Evolutionary conservation across 805 yeast genomes (phyloP).

Genomic region (Ogataea henricii): DNA sequence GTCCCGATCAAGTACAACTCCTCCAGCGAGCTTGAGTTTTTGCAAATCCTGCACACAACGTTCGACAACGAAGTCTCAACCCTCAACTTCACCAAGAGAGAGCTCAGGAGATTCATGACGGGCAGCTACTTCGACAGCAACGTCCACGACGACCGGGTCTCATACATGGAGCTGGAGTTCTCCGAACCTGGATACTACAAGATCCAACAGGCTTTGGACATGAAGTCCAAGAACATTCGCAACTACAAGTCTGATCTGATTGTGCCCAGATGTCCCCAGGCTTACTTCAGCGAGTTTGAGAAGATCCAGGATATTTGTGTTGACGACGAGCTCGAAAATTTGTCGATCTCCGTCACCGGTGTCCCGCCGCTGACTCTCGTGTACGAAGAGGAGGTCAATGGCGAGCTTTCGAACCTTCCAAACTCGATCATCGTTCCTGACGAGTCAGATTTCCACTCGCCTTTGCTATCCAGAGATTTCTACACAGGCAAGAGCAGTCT

Average conservation of each 20-base stretch:
- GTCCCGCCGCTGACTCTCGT: constrained; percentile 73
- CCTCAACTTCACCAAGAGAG: constrained; percentile 57
- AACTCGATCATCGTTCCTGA: constrained; percentile 44
- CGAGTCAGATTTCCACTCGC: constrained; percentile 46
- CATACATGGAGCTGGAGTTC: constrained; percentile 67
- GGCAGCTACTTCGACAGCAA: constrained; percentile 29
- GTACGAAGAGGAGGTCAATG: constrained; percentile 50
- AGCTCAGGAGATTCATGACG: constrained; percentile 44
- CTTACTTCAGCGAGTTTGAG: constrained; percentile 46
- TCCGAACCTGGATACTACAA: constrained; percentile 75
- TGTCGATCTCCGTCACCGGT: constrained; percentile 61
- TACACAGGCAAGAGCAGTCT: constrained; percentile 26
- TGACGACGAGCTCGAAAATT: constrained; percentile 51
- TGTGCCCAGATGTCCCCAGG: constrained; percentile 79
- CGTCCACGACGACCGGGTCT: constrained; percentile 42
- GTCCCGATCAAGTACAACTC: constrained; percentile 83
- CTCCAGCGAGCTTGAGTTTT: constrained; percentile 64
- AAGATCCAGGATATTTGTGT: constrained; percentile 57
- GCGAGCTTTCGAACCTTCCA: constrained; percentile 31
- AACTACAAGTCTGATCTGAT: constrained; percentile 61
- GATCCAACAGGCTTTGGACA: constrained; percentile 66
- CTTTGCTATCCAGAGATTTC: constrained; percentile 41
- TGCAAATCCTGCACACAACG: constrained; percentile 65
- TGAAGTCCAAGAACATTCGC: constrained; percentile 54
- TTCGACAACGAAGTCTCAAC: constrained; percentile 50